A percentile compares a stretch with the other conserved stretches of the same genome.
phyloP scores from a whole-genome alignment of 345 rosid species.

The Melastoma malabathricum region DNA sequence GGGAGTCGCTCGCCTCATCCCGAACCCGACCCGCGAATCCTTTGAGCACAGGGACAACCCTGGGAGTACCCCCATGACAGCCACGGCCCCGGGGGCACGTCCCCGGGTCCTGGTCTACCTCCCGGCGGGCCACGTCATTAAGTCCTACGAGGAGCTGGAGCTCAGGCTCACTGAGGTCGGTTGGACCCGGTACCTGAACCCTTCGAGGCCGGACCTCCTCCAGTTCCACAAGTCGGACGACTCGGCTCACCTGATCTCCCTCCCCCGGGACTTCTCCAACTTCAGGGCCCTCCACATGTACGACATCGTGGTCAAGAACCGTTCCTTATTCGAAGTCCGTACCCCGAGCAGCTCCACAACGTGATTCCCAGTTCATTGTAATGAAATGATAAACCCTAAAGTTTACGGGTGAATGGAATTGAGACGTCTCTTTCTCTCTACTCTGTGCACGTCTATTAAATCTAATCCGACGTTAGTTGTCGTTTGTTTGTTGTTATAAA shows the following conservation, averaged over 20 bases:
- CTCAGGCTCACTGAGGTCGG: constrained; percentile 40
- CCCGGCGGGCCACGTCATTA: constrained; percentile 43
- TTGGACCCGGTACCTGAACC: constrained; percentile 43
- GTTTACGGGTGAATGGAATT: no score
- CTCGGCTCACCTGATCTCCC: constrained; percentile 40
- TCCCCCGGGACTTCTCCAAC: constrained; percentile 28
- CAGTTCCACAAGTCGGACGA: constrained; percentile 45
- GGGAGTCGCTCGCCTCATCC: constrained; percentile 38
- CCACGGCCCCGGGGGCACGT: constrained; percentile 64
- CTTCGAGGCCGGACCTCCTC: constrained; percentile 24
- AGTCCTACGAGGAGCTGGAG: constrained; percentile 38
- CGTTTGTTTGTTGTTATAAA: no score
- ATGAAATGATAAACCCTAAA: no score
- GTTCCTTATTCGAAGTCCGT: constrained; percentile 48
- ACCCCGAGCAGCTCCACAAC: no score
- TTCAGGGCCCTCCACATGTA: constrained; percentile 40
- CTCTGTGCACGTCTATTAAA: no score
- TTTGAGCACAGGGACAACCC: constrained; percentile 32
- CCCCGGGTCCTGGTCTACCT: constrained; percentile 51
- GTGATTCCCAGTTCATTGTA: no score
- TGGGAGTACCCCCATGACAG: constrained; percentile 23
- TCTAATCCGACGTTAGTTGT: no score
- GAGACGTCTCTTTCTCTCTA: no score
- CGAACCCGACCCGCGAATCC: constrained; percentile 48
- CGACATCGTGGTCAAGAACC: constrained; percentile 58